A percentile compares a stretch with the other conserved stretches of the same genome.
Evolutionary conservation across 2,329 filamentous ascomycete species (phyloP).

Genomic region (Dothiorella sarmentorum): DNA sequence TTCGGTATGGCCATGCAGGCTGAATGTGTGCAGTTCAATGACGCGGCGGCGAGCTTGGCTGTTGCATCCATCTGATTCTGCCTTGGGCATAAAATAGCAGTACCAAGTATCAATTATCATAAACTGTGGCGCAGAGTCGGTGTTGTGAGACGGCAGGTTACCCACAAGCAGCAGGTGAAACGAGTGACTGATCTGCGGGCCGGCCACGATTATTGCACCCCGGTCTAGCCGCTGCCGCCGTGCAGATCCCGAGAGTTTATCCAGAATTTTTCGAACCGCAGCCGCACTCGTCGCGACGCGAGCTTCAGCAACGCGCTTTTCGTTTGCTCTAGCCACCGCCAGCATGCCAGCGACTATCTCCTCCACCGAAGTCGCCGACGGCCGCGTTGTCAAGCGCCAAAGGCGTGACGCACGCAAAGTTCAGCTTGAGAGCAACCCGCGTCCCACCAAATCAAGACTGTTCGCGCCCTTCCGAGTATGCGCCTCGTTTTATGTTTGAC

Average conservation of each 20-base stretch:
- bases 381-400: conserved; percentile 71
- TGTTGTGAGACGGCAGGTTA: not conserved
- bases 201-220: conserved; percentile 11
- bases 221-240: not conserved
- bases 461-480: conserved; percentile 91
- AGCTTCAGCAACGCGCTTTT: conserved; percentile 4
- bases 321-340: not conserved
- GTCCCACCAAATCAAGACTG: conserved; percentile 61
- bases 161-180: not conserved
- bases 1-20: not conserved
- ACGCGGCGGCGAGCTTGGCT: not conserved
- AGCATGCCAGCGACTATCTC: conserved; percentile 24
- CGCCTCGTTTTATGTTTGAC: conserved; percentile 21
- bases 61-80: too few relatives aligned
- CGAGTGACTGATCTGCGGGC: not conserved
- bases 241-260: conserved; percentile 15
- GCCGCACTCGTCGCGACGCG: not conserved
- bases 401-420: conserved; percentile 47
- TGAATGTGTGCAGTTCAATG: not conserved
- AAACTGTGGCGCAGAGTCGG: not conserved
- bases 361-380: conserved; percentile 41
- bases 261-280: conserved; percentile 18
- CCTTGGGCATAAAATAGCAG: too few relatives aligned
- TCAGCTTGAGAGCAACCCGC: conserved; percentile 28
- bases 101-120: too few relatives aligned